Percentiles rank a stretch among this genome's conserved stretches.
phyloP scores from a whole-genome alignment of 2,329 filamentous ascomycete species.

The Aurifilum marmelostoma region DNA sequence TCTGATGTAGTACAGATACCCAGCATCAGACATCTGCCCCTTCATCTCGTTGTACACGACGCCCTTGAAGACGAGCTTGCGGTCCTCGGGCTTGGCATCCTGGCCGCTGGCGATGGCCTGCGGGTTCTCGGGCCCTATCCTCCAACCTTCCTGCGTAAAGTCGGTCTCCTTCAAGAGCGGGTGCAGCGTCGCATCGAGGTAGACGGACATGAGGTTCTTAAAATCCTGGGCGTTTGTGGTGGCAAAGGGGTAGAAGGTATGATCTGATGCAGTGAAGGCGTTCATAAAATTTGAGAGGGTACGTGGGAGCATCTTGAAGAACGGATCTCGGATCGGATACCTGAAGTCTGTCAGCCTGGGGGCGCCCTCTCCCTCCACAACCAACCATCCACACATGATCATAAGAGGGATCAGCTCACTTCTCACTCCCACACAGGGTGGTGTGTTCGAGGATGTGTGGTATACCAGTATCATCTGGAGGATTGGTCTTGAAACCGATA shows the following conservation, averaged over 20 bases:
- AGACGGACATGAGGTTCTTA: slow-evolving; percentile 93
- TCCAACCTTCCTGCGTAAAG: slow-evolving; percentile 96
- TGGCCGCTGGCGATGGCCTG: slow-evolving; percentile 54
- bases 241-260: slow-evolving; percentile 97
- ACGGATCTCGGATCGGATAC: slow-evolving; percentile 96
- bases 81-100: slow-evolving; percentile 56
- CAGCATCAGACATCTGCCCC: slow-evolving; percentile 96
- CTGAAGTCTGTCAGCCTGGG: slow-evolving; percentile 50
- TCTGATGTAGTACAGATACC: slow-evolving; percentile 92
- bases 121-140: slow-evolving; percentile 90
- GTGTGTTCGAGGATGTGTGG: slow-evolving; percentile 98
- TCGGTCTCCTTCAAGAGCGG: slow-evolving; percentile 88
- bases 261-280: slow-evolving; percentile 93
- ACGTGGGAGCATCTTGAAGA: slow-evolving; percentile 99
- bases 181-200: slow-evolving; percentile 90
- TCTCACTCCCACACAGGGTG: slow-evolving; percentile 91
- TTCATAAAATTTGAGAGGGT: slow-evolving; percentile 99
- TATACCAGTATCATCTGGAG: slow-evolving; percentile 91
- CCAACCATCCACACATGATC: background rate
- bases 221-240: slow-evolving; percentile 96
- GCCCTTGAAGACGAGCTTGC: slow-evolving; percentile 88
- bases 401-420: slow-evolving; percentile 55
- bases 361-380: background rate
- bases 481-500: slow-evolving; percentile 98
- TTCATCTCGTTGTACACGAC: slow-evolving; percentile 99